phyloP scores from a whole-genome alignment of 2,329 filamentous ascomycete genomes.

The Pyrenochaeta sp. region DNA sequence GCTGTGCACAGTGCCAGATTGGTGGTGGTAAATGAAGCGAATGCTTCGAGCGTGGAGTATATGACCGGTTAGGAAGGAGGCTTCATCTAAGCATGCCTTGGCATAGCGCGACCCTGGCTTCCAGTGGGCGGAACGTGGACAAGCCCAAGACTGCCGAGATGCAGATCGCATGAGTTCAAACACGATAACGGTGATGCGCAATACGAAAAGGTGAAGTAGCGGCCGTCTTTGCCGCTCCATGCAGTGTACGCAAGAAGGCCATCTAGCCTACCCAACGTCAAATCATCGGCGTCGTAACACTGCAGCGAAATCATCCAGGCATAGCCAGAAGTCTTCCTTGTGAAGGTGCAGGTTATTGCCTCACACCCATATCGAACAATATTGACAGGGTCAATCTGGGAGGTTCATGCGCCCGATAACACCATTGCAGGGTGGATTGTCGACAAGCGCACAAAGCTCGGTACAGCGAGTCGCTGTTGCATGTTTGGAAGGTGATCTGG shows the following conservation, averaged over 20 bases:
- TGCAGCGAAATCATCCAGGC: no score
- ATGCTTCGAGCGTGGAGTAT: constrained; percentile 35
- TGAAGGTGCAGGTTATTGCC: neutral
- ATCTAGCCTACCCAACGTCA: no score
- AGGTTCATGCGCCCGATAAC: constrained; percentile 14
- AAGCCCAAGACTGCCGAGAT: constrained; percentile 27
- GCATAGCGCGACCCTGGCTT: constrained; percentile 21
- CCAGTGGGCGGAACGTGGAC: constrained; percentile 7
- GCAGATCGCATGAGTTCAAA: constrained; percentile 20
- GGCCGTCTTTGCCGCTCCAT: neutral
- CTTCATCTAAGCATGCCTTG: constrained; percentile 39
- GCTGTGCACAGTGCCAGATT: constrained; percentile 33
- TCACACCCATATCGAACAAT: constrained; percentile 9
- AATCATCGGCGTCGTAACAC: no score
- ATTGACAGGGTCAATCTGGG: constrained; percentile 12
- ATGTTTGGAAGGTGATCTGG: neutral
- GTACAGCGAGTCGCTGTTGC: neutral
- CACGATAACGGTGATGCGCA: constrained; percentile 18
- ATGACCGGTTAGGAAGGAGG: constrained; percentile 45
- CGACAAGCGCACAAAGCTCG: constrained; percentile 11
- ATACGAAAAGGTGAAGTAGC: neutral
- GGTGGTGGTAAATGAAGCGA: constrained; percentile 41
- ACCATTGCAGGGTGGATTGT: constrained; percentile 21
- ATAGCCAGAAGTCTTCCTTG: neutral
- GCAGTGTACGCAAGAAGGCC: no score